phyloP scores from a whole-genome alignment of 2,329 filamentous ascomycete species.

The Zymoseptoria brevis region DNA sequence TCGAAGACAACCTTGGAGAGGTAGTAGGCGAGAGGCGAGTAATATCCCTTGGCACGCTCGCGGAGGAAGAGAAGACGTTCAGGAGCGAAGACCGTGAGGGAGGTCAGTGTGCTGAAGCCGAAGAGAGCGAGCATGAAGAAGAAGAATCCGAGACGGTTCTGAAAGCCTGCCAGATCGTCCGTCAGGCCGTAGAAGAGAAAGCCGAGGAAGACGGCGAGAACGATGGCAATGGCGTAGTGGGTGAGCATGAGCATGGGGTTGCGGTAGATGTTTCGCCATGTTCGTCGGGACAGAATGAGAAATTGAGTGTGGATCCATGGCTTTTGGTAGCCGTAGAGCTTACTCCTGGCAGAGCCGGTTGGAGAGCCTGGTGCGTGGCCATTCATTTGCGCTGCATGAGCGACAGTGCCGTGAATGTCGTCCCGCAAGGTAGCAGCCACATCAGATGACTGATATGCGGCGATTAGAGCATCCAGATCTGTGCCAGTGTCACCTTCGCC shows the following conservation, averaged over 20 bases:
- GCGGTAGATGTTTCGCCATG: constrained; percentile 94
- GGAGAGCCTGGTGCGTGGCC: constrained; percentile 42
- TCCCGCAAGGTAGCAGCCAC: constrained; percentile 66
- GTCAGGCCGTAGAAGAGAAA: constrained; percentile 95
- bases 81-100: constrained; percentile 83
- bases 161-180: constrained; percentile 93
- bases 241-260: constrained; percentile 98
- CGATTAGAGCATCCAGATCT: constrained; percentile 74
- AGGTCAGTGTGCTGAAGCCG: constrained; percentile 92
- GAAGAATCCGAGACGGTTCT: constrained; percentile 93
- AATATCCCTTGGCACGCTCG: constrained; percentile 94
- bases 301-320: constrained; percentile 77
- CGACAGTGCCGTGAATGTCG: constrained; percentile 66
- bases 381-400: constrained; percentile 59
- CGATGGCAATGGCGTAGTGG: constrained; percentile 93
- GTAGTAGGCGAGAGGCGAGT: constrained; percentile 89
- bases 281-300: constrained; percentile 76
- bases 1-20: constrained; percentile 96
- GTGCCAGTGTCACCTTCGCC: constrained; percentile 51
- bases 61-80: constrained; percentile 87
- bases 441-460: constrained; percentile 67
- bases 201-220: constrained; percentile 87
- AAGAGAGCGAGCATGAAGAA: constrained; percentile 95
- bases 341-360: constrained; percentile 42
- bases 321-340: constrained; percentile 71